Evolutionary conservation across 2,329 filamentous ascomycete genomes (phyloP), one percentile per base, ranked within the genome.

Genomic region (Xylaria sp.): DNA sequence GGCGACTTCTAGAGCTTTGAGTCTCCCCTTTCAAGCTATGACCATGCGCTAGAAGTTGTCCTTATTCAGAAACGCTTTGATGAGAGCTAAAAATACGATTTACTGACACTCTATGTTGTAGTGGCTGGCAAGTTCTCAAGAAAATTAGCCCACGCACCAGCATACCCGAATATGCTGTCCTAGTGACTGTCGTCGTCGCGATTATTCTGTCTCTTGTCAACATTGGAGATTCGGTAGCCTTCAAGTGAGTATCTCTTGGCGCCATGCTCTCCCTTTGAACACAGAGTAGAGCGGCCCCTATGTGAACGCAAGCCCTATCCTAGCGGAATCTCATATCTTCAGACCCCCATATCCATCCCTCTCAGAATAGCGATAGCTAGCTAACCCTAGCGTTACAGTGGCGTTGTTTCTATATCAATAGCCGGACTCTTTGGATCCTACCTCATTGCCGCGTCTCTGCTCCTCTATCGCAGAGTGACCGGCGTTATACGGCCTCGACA

Each of bases 331-430:
- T 2, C 3, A 39, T 25, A 25, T 8, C 36, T n/a, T n/a, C 28
- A 25, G 13, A 54, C 1, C 18, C 18, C 10, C 51, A 7, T 18
- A n/a, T 10, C 28, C 6, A 58, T 18, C 36, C 28, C 1, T 6
- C 20, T 58, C 6, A 58, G 13, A 33, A 36, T 4, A 8, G 18
- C 51, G 23, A 13, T 46, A 46, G 12, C 56, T 46, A 46, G 12
- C 56, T 58, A 4, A 58, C 56, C 18, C 9, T 10, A 46, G n/a
- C 20, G 10, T n/a, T 43, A 3, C 12, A 58, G 56, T 28, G 72
- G 71, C n/a, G 71, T 75, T 2, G 72, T 75, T 3, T 75, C 71
- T 18, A 71, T 76, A n/a, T 74, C 71, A 20, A 71, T 74, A 54
- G 72, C 73, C 4, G 72, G 73, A 6, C 59, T 76, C 1, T 73